Evolutionary conservation across 306 rosid species (phyloP), one percentile per base, ranked within the genome.

Genomic region (Rosa chinensis): DNA sequence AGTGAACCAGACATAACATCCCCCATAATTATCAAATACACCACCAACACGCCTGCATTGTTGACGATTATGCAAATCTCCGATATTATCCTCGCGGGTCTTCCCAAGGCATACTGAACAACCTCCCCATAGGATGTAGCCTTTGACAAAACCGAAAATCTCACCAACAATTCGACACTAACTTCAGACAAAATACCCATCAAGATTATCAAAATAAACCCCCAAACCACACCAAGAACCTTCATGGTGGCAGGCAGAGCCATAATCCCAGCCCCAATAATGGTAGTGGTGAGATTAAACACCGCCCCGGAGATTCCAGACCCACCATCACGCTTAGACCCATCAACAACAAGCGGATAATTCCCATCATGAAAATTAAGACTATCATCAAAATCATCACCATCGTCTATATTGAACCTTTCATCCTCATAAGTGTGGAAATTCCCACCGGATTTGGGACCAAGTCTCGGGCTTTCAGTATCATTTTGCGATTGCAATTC

Each of bases 1-100:
- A 82, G 77, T 3, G 98, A 92, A 79, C 99, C 99, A 10, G 99
- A 92, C 99, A 95, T 91, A 77, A 95, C 99, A 87, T 95, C 99
- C 45, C 99, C 98, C 92, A 95, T 91, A 71, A 95, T 95, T 6
- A 95, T 95, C 96, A 95, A 87, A 75, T 95, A 95, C 82, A 93
- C 98, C 6, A 95, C 89, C 89, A 95, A 74, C 59, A 89, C 90
- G 37, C 98, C 98, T 16, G 81, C 99, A 90, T 91, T 95, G 77
- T 95, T 95, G 74, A 93, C 68, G 74, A 95, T 85, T 50, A 95
- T 90, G 82, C 92, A 91, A 5, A 91, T 89, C 73, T 95, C 98
- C 40, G 97, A 89, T 67, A 95, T 20, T 25, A 95, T 75, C 88
- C 87, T 93, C 17, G 87, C 92, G 4, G 94, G 91, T 56, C 71